Evolutionary conservation across 140 eudicot genomes (phyloP).

Genomic region (Stevia rebaudiana): DNA sequence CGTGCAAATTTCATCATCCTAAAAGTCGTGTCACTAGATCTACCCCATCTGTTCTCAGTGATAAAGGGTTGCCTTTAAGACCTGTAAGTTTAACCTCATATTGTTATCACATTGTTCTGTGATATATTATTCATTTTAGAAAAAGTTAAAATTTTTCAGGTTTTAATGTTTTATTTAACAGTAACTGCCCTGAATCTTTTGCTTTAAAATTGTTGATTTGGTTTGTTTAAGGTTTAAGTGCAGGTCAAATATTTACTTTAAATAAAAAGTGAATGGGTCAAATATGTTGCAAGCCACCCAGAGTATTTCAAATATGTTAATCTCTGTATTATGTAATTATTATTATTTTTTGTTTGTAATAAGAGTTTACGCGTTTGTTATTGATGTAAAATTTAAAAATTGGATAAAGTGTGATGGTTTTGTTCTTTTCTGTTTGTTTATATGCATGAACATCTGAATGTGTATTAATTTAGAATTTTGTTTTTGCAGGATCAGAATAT

Average conservation of each 20-base stretch:
- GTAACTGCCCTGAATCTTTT: background rate
- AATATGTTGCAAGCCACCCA: background rate
- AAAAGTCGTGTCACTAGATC: constrained; percentile 34
- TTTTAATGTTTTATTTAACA: background rate
- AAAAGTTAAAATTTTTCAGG: background rate
- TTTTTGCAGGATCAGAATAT: constrained; percentile 64
- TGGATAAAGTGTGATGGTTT: no score
- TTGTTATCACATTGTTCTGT: background rate
- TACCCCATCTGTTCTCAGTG: constrained; percentile 45
- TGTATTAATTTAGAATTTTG: background rate
- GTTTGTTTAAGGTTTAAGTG: background rate
- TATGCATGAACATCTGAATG: background rate
- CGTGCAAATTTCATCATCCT: constrained; percentile 89
- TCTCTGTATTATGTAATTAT: background rate
- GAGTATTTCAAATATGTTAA: background rate
- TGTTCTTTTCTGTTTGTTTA: background rate
- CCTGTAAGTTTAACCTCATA: constrained; percentile 59
- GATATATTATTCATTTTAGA: background rate
- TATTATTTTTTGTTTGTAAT: background rate
- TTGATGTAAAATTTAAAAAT: background rate
- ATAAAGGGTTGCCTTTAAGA: constrained; percentile 83
- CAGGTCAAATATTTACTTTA: background rate
- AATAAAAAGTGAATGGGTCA: background rate
- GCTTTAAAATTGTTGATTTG: background rate
- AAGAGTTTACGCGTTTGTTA: background rate